Evolutionary conservation across 129 eudicot species (phyloP).

Genomic region (Chrysanthemum makinoi): DNA sequence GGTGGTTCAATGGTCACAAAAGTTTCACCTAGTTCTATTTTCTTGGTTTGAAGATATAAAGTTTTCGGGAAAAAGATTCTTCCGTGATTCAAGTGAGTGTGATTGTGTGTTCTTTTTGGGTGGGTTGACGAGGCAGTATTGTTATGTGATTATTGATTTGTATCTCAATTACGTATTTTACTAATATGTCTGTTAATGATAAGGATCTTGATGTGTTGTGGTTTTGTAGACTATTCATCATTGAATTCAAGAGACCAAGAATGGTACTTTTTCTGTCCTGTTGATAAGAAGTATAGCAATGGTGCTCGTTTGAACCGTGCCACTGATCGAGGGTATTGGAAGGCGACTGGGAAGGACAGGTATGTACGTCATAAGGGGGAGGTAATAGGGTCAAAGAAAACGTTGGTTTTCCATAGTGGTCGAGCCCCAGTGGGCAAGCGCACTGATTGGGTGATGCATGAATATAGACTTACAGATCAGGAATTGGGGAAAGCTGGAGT

Average conservation of each 20-base stretch:
- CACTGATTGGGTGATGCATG: slow-evolving; percentile 88
- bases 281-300: slow-evolving; percentile 62
- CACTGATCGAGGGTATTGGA: slow-evolving; percentile 72
- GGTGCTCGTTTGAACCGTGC: slow-evolving; percentile 76
- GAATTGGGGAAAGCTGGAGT: slow-evolving; percentile 55
- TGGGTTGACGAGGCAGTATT: neutral
- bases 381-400: slow-evolving; percentile 68
- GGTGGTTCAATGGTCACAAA: neutral
- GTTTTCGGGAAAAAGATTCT: neutral
- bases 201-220: slow-evolving; percentile 3
- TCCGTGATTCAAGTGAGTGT: neutral
- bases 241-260: slow-evolving; percentile 66
- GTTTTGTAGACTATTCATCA: slow-evolving; percentile 46
- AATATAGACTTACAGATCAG: slow-evolving; percentile 58
- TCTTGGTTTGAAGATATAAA: neutral
- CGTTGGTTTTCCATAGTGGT: slow-evolving; percentile 71
- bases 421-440: slow-evolving; percentile 79
- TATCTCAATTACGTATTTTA: neutral
- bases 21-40: neutral
- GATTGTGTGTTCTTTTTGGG: slow-evolving; percentile 1
- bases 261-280: slow-evolving; percentile 78
- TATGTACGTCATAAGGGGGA: slow-evolving; percentile 48
- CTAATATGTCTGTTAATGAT: neutral
- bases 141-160: neutral
- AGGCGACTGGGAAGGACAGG: slow-evolving; percentile 78